A percentile compares a stretch with the other conserved stretches of the same genome.
phyloP scores from a whole-genome alignment of 257 asterid species.

The Eucommia ulmoides region DNA sequence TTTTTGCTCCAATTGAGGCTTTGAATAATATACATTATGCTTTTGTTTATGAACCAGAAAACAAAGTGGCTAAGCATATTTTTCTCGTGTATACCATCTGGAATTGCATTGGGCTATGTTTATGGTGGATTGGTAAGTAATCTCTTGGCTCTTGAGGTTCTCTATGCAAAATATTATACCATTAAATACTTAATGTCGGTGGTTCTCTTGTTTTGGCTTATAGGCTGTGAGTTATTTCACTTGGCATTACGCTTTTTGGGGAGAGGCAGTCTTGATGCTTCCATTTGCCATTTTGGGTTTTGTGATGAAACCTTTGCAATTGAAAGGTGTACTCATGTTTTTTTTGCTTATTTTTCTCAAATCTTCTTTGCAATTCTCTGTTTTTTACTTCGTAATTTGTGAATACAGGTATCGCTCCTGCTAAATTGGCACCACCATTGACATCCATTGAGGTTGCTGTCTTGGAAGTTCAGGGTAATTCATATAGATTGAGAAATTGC shows the following conservation, averaged over 20 bases:
- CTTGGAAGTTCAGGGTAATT: constrained; percentile 45
- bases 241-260: constrained; percentile 90
- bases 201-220: constrained; percentile 11
- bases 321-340: constrained; percentile 52
- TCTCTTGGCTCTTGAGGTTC: constrained; percentile 7
- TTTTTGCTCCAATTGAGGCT: constrained; percentile 2
- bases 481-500: neutral
- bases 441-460: constrained; percentile 25
- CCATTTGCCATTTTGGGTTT: constrained; percentile 85
- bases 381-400: constrained; percentile 19
- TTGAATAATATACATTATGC: neutral
- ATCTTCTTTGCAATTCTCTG: constrained; percentile 7
- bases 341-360: constrained; percentile 6
- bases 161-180: constrained; percentile 4
- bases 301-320: constrained; percentile 72
- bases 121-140: constrained; percentile 87
- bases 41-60: constrained; percentile 40
- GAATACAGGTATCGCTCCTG: constrained; percentile 52
- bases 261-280: constrained; percentile 82
- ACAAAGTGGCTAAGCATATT: constrained; percentile 91
- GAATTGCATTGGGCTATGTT: constrained; percentile 86
- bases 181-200: too few relatives aligned
- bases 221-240: constrained; percentile 46
- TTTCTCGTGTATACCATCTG: constrained; percentile 96
- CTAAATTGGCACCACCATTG: constrained; percentile 39